Evolutionary conservation across 2,329 filamentous ascomycete genomes (phyloP).

Genomic region (Aspergillus arachidicola): DNA sequence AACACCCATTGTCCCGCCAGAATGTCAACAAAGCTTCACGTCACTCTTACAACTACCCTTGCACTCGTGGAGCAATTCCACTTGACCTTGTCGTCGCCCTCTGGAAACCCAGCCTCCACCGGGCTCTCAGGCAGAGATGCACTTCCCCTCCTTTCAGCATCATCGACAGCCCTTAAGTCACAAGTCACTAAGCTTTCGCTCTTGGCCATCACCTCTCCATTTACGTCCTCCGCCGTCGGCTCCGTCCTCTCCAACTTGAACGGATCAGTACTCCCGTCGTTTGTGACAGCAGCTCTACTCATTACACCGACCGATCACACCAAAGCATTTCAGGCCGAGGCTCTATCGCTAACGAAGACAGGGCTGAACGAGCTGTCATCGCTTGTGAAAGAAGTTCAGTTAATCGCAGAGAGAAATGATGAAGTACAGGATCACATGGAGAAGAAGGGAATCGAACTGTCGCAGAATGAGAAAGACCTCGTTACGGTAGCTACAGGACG

Average conservation of each 20-base stretch:
- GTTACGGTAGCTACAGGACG: slow-evolving; percentile 71
- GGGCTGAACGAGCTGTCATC: slow-evolving; percentile 65
- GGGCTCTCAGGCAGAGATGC: slow-evolving; percentile 34
- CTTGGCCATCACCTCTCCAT: slow-evolving; percentile 82
- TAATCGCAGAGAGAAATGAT: slow-evolving; percentile 48
- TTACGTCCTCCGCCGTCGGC: slow-evolving; percentile 74
- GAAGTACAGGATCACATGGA: slow-evolving; percentile 39
- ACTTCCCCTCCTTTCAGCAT: slow-evolving; percentile 72
- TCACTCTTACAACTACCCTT: slow-evolving; percentile 36
- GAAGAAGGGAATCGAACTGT: slow-evolving; percentile 31
- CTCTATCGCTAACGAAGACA: slow-evolving; percentile 61
- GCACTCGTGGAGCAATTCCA: slow-evolving; percentile 45
- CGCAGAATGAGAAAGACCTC: slow-evolving; percentile 49
- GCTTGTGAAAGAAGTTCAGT: slow-evolving; percentile 62
- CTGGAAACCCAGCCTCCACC: slow-evolving; percentile 10
- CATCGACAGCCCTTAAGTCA: slow-evolving; percentile 73
- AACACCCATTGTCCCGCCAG: slow-evolving; percentile 12
- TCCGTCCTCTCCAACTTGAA: slow-evolving; percentile 74
- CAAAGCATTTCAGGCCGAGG: slow-evolving; percentile 62
- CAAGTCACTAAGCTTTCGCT: slow-evolving; percentile 87
- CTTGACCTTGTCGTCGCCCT: slow-evolving; percentile 34
- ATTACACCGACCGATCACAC: slow-evolving; percentile 67
- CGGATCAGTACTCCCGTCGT: slow-evolving; percentile 70
- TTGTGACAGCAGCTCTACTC: slow-evolving; percentile 70
- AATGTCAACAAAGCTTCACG: slow-evolving; percentile 37